These are phyloP conservation scores for Macrotyloma uniflorum DNA, from an alignment of 306 rosid genomes.

Conservation along the genomic window DNA sequence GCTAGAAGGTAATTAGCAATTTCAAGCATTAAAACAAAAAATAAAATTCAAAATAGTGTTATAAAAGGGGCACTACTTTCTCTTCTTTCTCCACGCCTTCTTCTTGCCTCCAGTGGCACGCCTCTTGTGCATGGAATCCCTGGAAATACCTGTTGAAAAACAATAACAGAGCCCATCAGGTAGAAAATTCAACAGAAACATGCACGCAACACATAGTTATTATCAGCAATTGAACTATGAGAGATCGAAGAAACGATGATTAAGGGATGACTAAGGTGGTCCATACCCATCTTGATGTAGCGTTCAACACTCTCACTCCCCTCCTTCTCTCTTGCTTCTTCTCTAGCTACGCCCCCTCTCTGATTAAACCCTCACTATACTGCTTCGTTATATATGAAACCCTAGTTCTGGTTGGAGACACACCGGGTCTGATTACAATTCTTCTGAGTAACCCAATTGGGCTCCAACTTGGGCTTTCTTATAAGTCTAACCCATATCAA, in stretches of 20 bases:
- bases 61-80: slow-evolving; percentile 29
- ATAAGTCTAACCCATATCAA: background rate
- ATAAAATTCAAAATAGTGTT: background rate
- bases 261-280: too few relatives aligned
- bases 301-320: background rate
- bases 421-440: background rate
- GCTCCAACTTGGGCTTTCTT: background rate
- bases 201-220: background rate
- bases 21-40: background rate
- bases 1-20: background rate
- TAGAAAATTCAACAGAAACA: background rate
- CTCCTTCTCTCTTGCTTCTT: background rate
- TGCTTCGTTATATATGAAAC: background rate
- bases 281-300: slow-evolving; percentile 37
- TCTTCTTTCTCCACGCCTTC: slow-evolving; percentile 46
- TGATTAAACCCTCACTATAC: background rate
- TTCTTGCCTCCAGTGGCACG: slow-evolving; percentile 50
- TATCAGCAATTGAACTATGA: background rate
- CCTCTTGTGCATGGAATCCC: slow-evolving; percentile 47
- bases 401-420: background rate
- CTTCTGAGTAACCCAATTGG: background rate
- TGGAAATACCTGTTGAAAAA: slow-evolving; percentile 39
- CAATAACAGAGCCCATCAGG: background rate
- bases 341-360: background rate
- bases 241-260: background rate